Conservation (phyloP, 1,284 basidiomycete genomes). For the Ganoderma sinense region DNA sequence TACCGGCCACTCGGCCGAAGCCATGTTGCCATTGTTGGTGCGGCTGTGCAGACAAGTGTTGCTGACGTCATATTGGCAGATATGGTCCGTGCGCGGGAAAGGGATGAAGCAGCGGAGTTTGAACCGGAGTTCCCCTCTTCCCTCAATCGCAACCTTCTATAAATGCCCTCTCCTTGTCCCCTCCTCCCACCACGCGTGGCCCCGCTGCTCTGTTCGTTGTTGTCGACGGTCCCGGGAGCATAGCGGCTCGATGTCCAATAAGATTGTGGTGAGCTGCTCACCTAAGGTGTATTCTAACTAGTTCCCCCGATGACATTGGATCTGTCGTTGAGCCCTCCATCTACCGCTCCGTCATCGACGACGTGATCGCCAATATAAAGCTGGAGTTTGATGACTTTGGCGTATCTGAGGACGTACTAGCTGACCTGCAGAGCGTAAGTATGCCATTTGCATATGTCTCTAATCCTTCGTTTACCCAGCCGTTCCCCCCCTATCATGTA, state of each 20-base stretch:
- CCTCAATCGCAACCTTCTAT: conserved; percentile 55
- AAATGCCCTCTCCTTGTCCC: conserved; percentile 50
- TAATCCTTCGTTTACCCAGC: conserved; percentile 18
- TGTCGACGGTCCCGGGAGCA: conserved; percentile 41
- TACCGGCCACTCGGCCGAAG: neutral
- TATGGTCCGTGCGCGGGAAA: conserved; percentile 59
- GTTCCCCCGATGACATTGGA: conserved; percentile 63
- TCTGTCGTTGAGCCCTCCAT: conserved; percentile 81
- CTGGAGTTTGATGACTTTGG: conserved; percentile 98
- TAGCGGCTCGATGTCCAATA: conserved; percentile 76
- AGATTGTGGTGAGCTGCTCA: conserved; percentile 89
- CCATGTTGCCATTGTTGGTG: no score
- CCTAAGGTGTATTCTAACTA: conserved; percentile 61
- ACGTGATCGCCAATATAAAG: conserved; percentile 90
- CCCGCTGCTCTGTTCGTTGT: conserved; percentile 44
- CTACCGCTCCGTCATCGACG: conserved; percentile 96
- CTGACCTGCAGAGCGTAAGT: conserved; percentile 88
- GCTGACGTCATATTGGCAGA: conserved; percentile 22
- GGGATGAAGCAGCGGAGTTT: conserved; percentile 40
- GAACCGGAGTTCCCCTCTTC: conserved; percentile 48
- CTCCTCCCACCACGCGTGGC: conserved; percentile 45
- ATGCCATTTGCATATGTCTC: conserved; percentile 22
- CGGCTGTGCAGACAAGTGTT: neutral
- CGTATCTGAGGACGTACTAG: conserved; percentile 90
- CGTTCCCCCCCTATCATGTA: conserved; percentile 43